Base-by-base conservation (phyloP, 2,329 filamentous ascomycete species). In the Coniochaeta ligniaria region DNA sequence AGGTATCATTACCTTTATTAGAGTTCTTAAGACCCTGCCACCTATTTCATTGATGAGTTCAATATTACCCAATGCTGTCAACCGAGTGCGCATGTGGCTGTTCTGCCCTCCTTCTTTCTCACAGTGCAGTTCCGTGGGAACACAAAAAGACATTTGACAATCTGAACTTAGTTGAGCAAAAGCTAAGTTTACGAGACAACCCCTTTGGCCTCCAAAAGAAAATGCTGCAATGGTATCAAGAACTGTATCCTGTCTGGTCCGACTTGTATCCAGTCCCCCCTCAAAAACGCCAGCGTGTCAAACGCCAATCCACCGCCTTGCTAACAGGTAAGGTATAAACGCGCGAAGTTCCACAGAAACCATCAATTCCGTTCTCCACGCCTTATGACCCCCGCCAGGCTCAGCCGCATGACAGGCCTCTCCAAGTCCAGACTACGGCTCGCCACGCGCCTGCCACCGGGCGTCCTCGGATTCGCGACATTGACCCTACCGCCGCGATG, bases 361-460 rank as follows among this genome's bases (percentile, higher is more conserved):
- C n/a, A n/a, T 57, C 54, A 57, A 28, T 28, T 22, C 28, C 22
- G 14, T 41, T 62, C n/a, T 17, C 55, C 60, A 45, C 66, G 60
- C 56, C 69, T 66, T 1, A 70, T 60, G 1, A 72, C 67, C 2
- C 64, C 67, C 9, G 68, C 67, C 68, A 77, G 68, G 22, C 71
- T 71, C 22, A 76, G 65, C 52, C 71, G 65, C 52, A 76, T 57
- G 0, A 69, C 64, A 0, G 78, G 78, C 41, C 83, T 73, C 31
- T 78, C 70, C 50, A 86, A 80, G 63, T 86, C 83, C 65, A 85
- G 66, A 67, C 83, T 86, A 60, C 83, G 72, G 64, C 83, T 85
- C 1, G 82, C 80, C 60, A 84, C 78, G 22, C 79, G 69, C 16
- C 81, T 73, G 0, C 76, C 78, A 3, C 82, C 82, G 0, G 83